Evolutionary conservation across 2,329 filamentous ascomycete species (phyloP), one percentile per base, ranked within the genome.

Genomic region (Fusarium vanettenii): DNA sequence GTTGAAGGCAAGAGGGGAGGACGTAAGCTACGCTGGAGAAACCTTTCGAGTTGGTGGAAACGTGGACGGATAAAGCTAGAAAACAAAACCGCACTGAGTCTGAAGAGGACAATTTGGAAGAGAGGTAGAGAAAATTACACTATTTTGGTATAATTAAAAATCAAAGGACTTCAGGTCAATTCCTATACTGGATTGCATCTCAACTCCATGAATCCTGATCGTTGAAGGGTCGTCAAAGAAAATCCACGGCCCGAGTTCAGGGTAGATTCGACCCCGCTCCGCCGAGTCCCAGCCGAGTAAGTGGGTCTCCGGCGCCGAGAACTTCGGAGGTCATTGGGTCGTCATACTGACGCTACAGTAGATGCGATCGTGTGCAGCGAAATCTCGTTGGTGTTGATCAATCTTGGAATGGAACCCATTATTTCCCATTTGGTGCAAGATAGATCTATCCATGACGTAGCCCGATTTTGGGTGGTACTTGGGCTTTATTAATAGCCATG

Each of bases 331-430:
- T 76, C 64, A 71, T 73, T 10, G 7, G 27, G 8, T 41, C 73
- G 71, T 76, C 73, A 76, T 76, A 64, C 73, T 76, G 73, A 76
- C 73, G 73, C 56, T 35, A 13, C 25, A 7, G 4, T 6, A 27
- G 3, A 14, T 3, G 22, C 37, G 50, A 48, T 25, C 35, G 18
- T 9, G 11, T 16, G 33, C 33, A 62, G 31, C 20, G 10, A n/a
- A 43, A 33, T 33, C 14, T 31, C n/a, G 33, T n/a, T 5, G 25
- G 4, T 9, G 13, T 29, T 14, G 35, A 55, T 16, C 16, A 35
- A 13, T 11, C 14, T 35, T 14, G 41, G 13, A 22, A 27, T 2
- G 5, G n/a, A 6, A 59, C 22, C 6, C 29, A 20, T 1, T 4
- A 13, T 10, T 52, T 45, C 31, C 37, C 25, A 3, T 33, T 6